Evolutionary conservation across 192 early-diverging fungal genomes (phyloP).

Genomic region (Hyaloraphidium curvatum): DNA sequence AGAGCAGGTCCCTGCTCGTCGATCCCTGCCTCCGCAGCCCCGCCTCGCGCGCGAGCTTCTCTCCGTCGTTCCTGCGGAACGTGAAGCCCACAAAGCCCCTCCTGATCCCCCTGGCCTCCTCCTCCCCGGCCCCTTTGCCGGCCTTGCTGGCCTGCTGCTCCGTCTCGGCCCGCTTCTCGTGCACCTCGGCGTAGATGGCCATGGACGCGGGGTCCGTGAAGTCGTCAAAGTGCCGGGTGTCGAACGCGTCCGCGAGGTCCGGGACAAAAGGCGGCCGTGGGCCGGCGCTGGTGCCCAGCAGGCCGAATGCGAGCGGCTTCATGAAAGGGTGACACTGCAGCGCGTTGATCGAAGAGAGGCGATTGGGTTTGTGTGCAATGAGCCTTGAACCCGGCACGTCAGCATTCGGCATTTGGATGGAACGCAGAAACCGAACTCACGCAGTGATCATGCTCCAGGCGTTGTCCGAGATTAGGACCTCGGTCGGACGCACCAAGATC

Average conservation of each 20-base stretch:
- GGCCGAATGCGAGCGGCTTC: not conserved
- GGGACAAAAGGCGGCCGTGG: constrained; percentile 23
- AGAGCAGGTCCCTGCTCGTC: too few species aligned
- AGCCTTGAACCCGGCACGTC: not conserved
- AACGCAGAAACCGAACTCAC: not conserved
- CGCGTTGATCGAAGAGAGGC: not conserved
- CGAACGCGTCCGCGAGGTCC: constrained; percentile 11
- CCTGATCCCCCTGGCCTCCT: constrained; percentile 7
- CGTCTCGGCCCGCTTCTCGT: constrained; percentile 15
- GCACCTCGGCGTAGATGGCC: constrained; percentile 33
- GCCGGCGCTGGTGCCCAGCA: not conserved
- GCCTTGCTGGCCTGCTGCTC: not conserved
- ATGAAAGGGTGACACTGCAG: not conserved
- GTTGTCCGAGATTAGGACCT: constrained; percentile 51
- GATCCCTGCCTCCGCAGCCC: too few species aligned
- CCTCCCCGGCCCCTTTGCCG: constrained; percentile 5
- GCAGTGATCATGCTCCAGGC: constrained; percentile 59
- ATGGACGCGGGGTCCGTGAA: constrained; percentile 26
- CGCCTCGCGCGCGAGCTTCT: too few species aligned
- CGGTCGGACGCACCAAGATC: constrained; percentile 58
- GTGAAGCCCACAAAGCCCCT: constrained; percentile 33
- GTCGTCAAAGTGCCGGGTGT: constrained; percentile 37
- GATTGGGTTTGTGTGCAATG: not conserved
- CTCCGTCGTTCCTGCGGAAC: constrained; percentile 4
- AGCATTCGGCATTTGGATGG: not conserved